Base-by-base conservation (phyloP, 2,329 filamentous ascomycete genomes). In the Helicocarpus griseus region DNA sequence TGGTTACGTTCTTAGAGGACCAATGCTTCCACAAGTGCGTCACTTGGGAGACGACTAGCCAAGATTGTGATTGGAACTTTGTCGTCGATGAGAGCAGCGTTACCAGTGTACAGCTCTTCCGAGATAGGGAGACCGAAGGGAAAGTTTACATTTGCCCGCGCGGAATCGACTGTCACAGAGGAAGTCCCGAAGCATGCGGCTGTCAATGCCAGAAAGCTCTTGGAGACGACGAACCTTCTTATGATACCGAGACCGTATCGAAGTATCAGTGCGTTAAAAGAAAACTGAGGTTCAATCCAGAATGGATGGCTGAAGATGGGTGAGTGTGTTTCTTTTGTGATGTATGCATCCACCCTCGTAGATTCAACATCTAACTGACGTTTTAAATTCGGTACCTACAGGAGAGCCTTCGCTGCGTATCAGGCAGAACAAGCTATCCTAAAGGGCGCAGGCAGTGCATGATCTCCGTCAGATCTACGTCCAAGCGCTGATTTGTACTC, bases 251-350 rank as follows among this genome's bases (percentile, higher is more conserved):
- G n/a, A 14, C 28, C 22, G 43, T 31, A 28, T 22, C 40, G 39
- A 8, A 31, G 3, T 52, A 50, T 45, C 17, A 43, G 8, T 33
- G 41, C 24, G n/a, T 33, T 3, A 52, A 45, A 39, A 50, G 24
- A 31, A 22, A 24, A 7, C 43, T 49, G 29, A 14, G 22, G 13
- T 36, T 45, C 19, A 40, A 54, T 6, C 26, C 13, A 29, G 49
- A 19, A 38, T 54, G 53, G 53, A 52, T 52, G 47, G 47, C 49
- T 2, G 53, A 52, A 19, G 29, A 36, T 33, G 53, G 53, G 53
- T 54, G 39, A 52, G 39, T 54, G 17, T 8, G n/a, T 9, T 39
- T 11, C 33, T 35, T 5, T n/a, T n/a, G n/a, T n/a, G 21, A 6
- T 11, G 33, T 9, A 11, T 35, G 8, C n/a, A 6, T n/a, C 33